Conservation (phyloP, 768 basidiomycete species). For the Lactifluus subvellereus region DNA sequence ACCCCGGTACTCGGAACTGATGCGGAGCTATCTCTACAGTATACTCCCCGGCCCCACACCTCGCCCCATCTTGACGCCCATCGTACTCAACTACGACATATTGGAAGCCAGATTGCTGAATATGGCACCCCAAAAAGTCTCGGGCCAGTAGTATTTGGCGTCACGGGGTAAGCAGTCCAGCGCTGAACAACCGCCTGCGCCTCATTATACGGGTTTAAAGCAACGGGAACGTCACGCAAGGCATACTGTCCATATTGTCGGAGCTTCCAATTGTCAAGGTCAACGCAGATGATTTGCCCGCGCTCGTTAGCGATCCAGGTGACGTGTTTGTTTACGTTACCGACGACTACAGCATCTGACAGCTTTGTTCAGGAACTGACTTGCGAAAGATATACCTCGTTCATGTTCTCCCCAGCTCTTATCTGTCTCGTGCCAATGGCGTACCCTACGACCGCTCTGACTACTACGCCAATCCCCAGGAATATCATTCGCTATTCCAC, state of each 20-base stretch:
- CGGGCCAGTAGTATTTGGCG: conserved; percentile 74
- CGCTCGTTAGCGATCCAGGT: conserved; percentile 51
- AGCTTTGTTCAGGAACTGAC: conserved; percentile 41
- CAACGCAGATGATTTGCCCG: conserved; percentile 48
- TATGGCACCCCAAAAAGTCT: conserved; percentile 56
- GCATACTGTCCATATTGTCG: conserved; percentile 62
- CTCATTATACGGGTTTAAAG: conserved; percentile 35
- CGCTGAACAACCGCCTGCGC: conserved; percentile 1
- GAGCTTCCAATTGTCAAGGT: conserved; percentile 66
- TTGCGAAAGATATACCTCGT: conserved; percentile 70
- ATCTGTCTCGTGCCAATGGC: conserved; percentile 57
- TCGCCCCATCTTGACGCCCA: conserved; percentile 53
- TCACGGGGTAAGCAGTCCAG: conserved; percentile 62
- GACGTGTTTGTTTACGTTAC: conserved; percentile 16
- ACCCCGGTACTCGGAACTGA: background rate
- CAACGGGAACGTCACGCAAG: conserved; percentile 76
- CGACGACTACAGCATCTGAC: background rate
- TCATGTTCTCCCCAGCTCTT: conserved; percentile 63
- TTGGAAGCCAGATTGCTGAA: conserved; percentile 49
- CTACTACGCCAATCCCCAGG: conserved; percentile 68
- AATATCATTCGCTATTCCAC: conserved; percentile 63
- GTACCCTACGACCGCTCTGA: conserved; percentile 51
- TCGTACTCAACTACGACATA: conserved; percentile 46
- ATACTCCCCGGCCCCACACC: conserved; percentile 77
- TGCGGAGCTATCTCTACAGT: conserved; percentile 35